Evolutionary conservation across 495 filamentous ascomycete genomes (phyloP).

Genomic region (Alectoria sarmentosa): DNA sequence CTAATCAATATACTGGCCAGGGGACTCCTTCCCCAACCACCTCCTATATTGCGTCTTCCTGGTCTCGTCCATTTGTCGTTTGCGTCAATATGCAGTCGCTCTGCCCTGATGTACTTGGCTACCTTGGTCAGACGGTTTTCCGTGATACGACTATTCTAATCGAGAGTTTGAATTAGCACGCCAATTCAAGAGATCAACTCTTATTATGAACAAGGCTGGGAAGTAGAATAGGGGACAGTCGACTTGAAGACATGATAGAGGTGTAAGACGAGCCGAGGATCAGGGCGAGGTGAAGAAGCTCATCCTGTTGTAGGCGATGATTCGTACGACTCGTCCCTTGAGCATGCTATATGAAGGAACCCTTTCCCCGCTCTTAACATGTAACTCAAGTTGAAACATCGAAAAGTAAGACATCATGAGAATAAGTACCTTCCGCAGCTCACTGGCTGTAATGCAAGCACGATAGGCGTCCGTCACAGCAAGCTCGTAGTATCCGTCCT

Average conservation of each 20-base stretch:
- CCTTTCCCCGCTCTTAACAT: too few relatives aligned
- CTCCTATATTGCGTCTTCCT: not conserved
- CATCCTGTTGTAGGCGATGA: too few relatives aligned
- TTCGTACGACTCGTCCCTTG: too few relatives aligned
- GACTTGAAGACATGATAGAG: not conserved
- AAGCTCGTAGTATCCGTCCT: conserved; percentile 25
- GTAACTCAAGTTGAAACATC: not conserved
- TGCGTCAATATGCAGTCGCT: not conserved
- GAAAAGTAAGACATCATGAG: too few relatives aligned
- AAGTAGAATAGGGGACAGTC: not conserved
- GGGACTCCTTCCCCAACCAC: not conserved
- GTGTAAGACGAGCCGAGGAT: not conserved
- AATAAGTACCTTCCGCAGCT: not conserved
- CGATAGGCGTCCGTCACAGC: conserved; percentile 30
- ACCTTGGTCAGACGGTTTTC: not conserved
- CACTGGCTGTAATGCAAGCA: conserved; percentile 16
- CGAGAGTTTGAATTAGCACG: not conserved
- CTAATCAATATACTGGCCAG: conserved; percentile 8
- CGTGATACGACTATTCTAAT: not conserved
- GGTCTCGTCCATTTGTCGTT: not conserved
- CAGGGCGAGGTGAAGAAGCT: too few relatives aligned
- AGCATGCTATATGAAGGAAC: too few relatives aligned
- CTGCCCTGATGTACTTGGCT: conserved; percentile 11
- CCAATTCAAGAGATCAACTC: not conserved
- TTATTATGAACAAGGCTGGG: not conserved